Base-by-base conservation (phyloP, 805 yeast species). In the Yueomyces sinensis region DNA sequence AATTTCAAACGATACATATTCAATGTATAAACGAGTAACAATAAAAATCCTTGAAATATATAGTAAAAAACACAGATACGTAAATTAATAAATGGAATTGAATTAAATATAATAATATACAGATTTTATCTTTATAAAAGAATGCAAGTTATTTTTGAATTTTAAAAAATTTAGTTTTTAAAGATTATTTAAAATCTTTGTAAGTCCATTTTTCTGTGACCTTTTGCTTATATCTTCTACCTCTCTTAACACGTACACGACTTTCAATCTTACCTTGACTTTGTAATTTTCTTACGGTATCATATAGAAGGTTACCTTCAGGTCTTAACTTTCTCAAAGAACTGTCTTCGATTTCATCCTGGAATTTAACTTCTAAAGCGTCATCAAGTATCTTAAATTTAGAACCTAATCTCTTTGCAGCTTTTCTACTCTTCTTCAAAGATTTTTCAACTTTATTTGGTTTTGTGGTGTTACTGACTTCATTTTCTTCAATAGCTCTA, bases 181-280 rank as follows among this genome's bases (percentile, higher is more conserved):
- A 28, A 7, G 17, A 33, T 49, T 64, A 78, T 60, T 78, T 77
- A 52, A 82, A 82, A 60, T 89, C 94, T 63, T 89, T 89, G 62
- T 81, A 82, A 24, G 87, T 71, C 93, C 94, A 84, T 61, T 87
- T 89, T 58, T 89, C 95, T 22, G 94, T 81, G 41, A 80, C 60
- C 65, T 80, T 83, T 39, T 70, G 78, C 45, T 74, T 67, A 50
- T 77, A 79, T 54, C 72, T 77, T 52, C 79, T 72, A 55, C 72
- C 74, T 44, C 66, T 67, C 38, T 72, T 74, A 28, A 50, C 44
- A 11, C 79, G 82, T 27, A 76, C 70, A 60, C 96, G 74, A 5
- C 94, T 66, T 58, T 89, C 98, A 37, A 91, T 67, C 51, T 78
- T 72, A 45, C 98, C 98, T 22, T 77, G 66, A 41, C 82, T 73